A percentile compares a stretch with the other conserved stretches of the same genome.
These are phyloP conservation scores for Paraleonurus japonicus DNA, from an alignment of 257 asterid species.

Conservation along the genomic window DNA sequence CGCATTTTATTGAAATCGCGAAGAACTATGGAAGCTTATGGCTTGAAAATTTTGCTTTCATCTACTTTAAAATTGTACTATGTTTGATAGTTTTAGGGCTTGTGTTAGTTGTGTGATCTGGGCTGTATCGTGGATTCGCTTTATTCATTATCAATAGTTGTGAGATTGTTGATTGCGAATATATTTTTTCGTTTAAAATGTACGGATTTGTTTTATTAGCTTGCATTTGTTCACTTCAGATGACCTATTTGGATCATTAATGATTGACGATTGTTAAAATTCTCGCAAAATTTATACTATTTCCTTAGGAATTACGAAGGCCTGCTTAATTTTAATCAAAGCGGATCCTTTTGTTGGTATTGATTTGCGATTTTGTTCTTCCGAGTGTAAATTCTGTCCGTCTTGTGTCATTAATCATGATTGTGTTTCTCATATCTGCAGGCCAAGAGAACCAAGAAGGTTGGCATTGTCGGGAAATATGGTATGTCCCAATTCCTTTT, in stretches of 20 bases:
- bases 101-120: background rate
- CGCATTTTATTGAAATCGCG: background rate
- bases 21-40: background rate
- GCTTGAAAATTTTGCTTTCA: background rate
- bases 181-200: background rate
- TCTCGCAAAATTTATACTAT: background rate
- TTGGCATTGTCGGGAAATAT: constrained; percentile 83
- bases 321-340: background rate
- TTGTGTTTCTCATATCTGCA: constrained; percentile 24
- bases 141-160: no score
- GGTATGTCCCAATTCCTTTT: constrained; percentile 39
- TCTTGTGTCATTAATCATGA: background rate
- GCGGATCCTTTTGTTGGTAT: background rate
- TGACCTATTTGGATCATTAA: background rate
- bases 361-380: background rate
- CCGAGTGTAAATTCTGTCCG: background rate
- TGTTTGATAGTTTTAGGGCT: background rate
- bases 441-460: constrained; percentile 95
- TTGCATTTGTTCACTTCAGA: background rate
- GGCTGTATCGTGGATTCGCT: background rate
- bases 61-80: background rate
- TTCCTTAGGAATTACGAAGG: background rate
- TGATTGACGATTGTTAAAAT: background rate
- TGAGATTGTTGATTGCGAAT: background rate
- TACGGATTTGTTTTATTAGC: background rate